Evolutionary conservation across 2,329 filamentous ascomycete species (phyloP).

Genomic region (Beauveria varroae): DNA sequence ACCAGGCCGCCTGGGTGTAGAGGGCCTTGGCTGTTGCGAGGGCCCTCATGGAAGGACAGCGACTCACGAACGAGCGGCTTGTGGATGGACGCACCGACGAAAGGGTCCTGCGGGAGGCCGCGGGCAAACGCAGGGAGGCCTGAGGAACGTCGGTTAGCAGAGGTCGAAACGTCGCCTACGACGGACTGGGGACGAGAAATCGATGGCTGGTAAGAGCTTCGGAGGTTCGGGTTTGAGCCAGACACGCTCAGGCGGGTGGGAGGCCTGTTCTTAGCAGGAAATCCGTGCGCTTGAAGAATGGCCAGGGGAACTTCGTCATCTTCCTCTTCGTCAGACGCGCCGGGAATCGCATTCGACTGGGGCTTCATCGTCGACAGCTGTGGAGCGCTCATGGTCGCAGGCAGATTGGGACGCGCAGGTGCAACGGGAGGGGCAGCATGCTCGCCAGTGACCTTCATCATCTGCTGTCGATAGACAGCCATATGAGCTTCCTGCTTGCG

Average conservation of each 20-base stretch:
- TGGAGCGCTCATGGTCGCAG: constrained; percentile 54
- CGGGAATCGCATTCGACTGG: constrained; percentile 39
- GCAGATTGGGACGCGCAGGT: constrained; percentile 45
- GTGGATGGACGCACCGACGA: constrained; percentile 70
- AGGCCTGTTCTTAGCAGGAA: constrained; percentile 70
- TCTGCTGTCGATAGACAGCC: constrained; percentile 83
- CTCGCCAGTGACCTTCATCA: constrained; percentile 93
- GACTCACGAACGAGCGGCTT: constrained; percentile 67
- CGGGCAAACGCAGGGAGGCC: constrained; percentile 75
- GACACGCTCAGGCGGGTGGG: constrained; percentile 59
- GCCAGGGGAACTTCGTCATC: constrained; percentile 84
- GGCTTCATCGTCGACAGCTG: constrained; percentile 40
- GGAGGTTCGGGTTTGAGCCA: constrained; percentile 60
- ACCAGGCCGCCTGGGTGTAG: constrained; percentile 71
- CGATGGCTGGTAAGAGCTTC: constrained; percentile 57
- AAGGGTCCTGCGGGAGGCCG: constrained; percentile 76
- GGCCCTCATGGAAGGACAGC: constrained; percentile 58
- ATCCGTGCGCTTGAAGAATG: constrained; percentile 82
- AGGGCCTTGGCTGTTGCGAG: constrained; percentile 20
- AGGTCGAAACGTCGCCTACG: constrained; percentile 39
- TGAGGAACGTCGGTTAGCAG: constrained; percentile 23
- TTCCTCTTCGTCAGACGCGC: constrained; percentile 77
- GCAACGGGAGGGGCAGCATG: constrained; percentile 27
- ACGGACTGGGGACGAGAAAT: constrained; percentile 31
- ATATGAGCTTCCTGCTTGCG: constrained; percentile 87